Evolutionary conservation across 1,284 basidiomycete genomes (phyloP), one percentile per base, ranked within the genome.

Genomic region (Volvariella volvacea): DNA sequence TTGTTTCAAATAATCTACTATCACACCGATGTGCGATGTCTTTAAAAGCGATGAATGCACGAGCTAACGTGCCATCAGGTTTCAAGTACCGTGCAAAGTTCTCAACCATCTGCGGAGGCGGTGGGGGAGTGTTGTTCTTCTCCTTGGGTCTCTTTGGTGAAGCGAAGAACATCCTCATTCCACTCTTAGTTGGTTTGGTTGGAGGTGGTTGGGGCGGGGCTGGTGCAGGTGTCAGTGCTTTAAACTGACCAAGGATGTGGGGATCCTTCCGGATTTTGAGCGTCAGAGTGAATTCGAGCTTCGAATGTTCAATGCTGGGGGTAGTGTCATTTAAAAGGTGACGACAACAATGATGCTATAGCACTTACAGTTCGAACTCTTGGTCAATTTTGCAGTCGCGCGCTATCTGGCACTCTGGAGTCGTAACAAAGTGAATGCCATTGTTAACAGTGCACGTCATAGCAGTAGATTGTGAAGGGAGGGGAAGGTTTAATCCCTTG

Each of bases 401-500:
- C 22, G 66, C 68, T 2, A 97, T 67, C 8, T 70, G 67, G 34
- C 74, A 76, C 55, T 91, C 88, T 0, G 91, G 92, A 0, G 94
- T 97, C 3, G 90, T 91, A 45, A 99, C 95, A 53, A 88, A 94
- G 64, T 98, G 93, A 47, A 96, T 92, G 6, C 94, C 93, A 55
- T 98, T 98, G 66, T 97, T 95, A 48, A 99, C 71, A 0, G 91
- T 92, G 59, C 91, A 90, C n/a, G 84, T 85, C 53, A 97, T 74
- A 28, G 69, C 73, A 0, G 93, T 93, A 0, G 78, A 67, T 50
- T 88, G 73, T 14, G 67, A 65, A 0, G 92, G 92, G 9, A 95
- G 52, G 1, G 92, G 91, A 20, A 93, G 65, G 48, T 75, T 70
- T 20, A 94, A 66, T 34, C 73, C 74, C 56, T 78, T 84, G 45